Conservation (phyloP, 495 filamentous ascomycete genomes). For the Trichocladium antarcticum region DNA sequence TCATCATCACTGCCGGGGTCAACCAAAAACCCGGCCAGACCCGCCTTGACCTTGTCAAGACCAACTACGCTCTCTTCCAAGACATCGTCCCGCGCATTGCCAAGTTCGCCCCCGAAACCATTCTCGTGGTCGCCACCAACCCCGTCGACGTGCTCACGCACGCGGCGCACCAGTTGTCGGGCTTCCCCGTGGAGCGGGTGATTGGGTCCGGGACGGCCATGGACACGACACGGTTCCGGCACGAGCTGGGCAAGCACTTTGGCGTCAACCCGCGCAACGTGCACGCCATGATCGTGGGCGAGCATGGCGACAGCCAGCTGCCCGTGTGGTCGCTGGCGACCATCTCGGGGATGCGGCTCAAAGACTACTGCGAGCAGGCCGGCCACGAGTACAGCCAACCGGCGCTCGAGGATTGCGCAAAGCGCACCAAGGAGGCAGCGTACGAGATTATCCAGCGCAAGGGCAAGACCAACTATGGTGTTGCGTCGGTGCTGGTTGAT, state of each 20-base stretch:
- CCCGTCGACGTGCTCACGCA: constrained; percentile 28
- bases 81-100: constrained; percentile 21
- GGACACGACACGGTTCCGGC: constrained; percentile 26
- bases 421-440: constrained; percentile 28
- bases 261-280: constrained; percentile 25
- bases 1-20: constrained; percentile 38
- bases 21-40: constrained; percentile 29
- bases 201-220: constrained; percentile 28
- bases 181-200: constrained; percentile 23
- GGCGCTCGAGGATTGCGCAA: constrained; percentile 16
- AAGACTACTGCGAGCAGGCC: constrained; percentile 19
- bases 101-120: constrained; percentile 20
- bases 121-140: constrained; percentile 27
- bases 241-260: constrained; percentile 24
- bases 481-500: constrained; percentile 34
- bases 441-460: constrained; percentile 48
- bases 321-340: constrained; percentile 26
- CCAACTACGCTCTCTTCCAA: constrained; percentile 22
- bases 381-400: constrained; percentile 15
- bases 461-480: constrained; percentile 51
- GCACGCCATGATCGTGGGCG: constrained; percentile 25
- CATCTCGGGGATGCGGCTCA: constrained; percentile 24
- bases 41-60: constrained; percentile 22
- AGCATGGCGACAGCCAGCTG: constrained; percentile 26
- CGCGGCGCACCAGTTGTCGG: constrained; percentile 18